Percentiles rank a stretch among this genome's conserved stretches.
These are phyloP conservation scores for Eucalyptus leucophloia DNA, from an alignment of 345 rosid genomes.

Conservation along the genomic window DNA sequence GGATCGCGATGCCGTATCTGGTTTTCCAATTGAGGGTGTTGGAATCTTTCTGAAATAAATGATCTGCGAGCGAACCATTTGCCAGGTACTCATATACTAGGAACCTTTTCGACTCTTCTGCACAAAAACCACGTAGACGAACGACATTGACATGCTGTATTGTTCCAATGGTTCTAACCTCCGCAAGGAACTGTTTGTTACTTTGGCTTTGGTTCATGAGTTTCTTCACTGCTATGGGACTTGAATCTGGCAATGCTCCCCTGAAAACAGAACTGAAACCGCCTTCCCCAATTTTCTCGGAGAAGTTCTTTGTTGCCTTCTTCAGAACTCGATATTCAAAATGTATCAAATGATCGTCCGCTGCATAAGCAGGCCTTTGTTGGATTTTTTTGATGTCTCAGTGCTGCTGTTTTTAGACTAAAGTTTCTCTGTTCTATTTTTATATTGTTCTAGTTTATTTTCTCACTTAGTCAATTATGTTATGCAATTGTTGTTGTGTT, in stretches of 20 bases:
- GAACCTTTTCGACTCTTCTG: not conserved
- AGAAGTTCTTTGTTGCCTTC: not conserved
- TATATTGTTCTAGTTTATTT: no score
- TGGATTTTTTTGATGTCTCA: no score
- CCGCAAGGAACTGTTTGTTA: slow-evolving; percentile 5
- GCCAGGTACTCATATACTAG: slow-evolving; percentile 8
- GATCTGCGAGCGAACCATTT: not conserved
- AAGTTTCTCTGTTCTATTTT: no score
- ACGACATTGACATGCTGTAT: slow-evolving; percentile 8
- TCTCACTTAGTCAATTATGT: no score
- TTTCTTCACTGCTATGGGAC: slow-evolving; percentile 6
- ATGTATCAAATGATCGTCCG: not conserved
- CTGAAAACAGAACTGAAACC: slow-evolving; percentile 12
- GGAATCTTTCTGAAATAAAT: not conserved
- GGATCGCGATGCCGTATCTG: not conserved
- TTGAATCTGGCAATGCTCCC: not conserved
- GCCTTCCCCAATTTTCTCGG: slow-evolving; percentile 3
- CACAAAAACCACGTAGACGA: slow-evolving; percentile 3
- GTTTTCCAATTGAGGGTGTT: not conserved
- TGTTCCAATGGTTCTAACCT: slow-evolving; percentile 7
- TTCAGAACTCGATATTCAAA: not conserved
- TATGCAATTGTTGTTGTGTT: no score
- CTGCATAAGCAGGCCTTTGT: not conserved
- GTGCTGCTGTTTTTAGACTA: no score
- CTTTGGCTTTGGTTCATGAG: not conserved